Conservation (phyloP, 208 protist species). For the Entamoeba invadens region DNA sequence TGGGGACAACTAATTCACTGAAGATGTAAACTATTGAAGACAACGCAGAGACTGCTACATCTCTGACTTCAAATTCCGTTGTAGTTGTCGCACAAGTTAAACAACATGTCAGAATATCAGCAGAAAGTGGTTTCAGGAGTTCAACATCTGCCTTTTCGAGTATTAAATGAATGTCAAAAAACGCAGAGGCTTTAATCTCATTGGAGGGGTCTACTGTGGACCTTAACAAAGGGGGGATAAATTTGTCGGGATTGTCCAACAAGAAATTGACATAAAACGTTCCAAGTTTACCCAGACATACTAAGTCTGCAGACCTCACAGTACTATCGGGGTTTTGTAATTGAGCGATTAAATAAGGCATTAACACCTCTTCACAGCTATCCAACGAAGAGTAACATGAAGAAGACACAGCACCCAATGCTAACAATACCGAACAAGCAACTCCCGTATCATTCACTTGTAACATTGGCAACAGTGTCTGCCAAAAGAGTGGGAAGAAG, state of each 20-base stretch:
- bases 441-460: background rate
- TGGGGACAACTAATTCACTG: background rate
- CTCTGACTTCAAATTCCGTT: background rate
- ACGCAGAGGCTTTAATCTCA: background rate
- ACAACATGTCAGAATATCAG: background rate
- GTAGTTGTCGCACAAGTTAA: background rate
- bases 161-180: background rate
- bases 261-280: background rate
- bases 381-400: background rate
- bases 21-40: background rate
- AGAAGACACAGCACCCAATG: background rate
- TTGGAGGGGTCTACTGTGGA: background rate
- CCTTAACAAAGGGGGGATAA: background rate
- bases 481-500: background rate
- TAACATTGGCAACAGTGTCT: background rate
- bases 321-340: background rate
- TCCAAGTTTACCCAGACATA: background rate
- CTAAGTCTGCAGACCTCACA: background rate
- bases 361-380: background rate
- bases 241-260: background rate
- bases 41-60: background rate
- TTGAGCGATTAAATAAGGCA: background rate
- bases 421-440: background rate
- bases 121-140: background rate
- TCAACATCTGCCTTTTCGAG: background rate